Evolutionary conservation across 352 stramenopile genomes (phyloP).

Genomic region (Pythium utonaiense): DNA sequence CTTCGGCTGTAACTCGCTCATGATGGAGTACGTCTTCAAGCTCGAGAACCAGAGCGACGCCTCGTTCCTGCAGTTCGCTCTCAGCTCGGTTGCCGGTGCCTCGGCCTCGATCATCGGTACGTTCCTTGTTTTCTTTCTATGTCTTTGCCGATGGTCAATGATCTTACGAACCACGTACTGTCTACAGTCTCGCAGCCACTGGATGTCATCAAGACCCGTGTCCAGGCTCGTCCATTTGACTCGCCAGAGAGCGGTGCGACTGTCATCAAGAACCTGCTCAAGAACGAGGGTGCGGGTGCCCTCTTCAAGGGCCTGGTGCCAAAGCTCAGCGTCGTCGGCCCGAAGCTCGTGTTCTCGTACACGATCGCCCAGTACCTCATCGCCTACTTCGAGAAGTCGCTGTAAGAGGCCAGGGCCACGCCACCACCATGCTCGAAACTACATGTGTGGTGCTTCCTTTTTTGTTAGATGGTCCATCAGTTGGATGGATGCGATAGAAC

Average conservation of each 20-base stretch:
- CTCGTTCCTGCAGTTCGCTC: slow-evolving; percentile 91
- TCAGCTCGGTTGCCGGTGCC: slow-evolving; percentile 80
- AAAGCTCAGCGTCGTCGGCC: slow-evolving; percentile 93
- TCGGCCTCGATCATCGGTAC: slow-evolving; percentile 81
- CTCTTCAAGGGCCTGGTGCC: slow-evolving; percentile 95
- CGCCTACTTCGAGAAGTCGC: slow-evolving; percentile 90
- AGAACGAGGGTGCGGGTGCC: slow-evolving; percentile 87
- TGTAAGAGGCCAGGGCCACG: slow-evolving; percentile 20
- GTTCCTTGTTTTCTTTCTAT: slow-evolving; percentile 9
- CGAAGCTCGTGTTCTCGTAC: slow-evolving; percentile 97
- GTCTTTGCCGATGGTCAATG: not conserved
- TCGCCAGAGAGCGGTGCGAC: slow-evolving; percentile 88
- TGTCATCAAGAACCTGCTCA: slow-evolving; percentile 91
- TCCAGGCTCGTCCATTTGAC: slow-evolving; percentile 93
- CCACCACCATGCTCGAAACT: not conserved
- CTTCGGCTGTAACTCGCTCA: slow-evolving; percentile 89
- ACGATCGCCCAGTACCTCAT: slow-evolving; percentile 94
- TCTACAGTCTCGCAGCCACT: slow-evolving; percentile 84
- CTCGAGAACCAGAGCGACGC: slow-evolving; percentile 88
- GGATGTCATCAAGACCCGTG: slow-evolving; percentile 95
- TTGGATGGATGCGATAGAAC: slow-evolving; percentile 27
- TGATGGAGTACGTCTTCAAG: slow-evolving; percentile 90
- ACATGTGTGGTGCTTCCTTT: not conserved
- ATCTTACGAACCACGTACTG: slow-evolving; percentile 1
- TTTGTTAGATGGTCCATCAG: slow-evolving; percentile 24